Base-by-base conservation (phyloP, 208 protist genomes). In the Leishmania tropica region DNA sequence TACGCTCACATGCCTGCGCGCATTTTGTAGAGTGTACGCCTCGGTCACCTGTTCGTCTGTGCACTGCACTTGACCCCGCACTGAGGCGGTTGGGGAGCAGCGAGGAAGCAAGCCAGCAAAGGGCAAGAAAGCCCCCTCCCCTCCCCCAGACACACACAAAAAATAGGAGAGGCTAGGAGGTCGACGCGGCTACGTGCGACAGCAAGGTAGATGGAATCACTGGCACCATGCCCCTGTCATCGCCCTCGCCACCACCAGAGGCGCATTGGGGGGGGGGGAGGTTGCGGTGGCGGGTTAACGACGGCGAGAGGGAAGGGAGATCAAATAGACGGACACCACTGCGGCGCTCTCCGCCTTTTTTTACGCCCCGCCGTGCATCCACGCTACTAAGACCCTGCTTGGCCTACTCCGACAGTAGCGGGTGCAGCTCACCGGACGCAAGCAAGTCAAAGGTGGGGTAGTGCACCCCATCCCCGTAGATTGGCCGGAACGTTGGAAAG, bases 401-500 rank as follows among this genome's bases (percentile, higher is more conserved):
- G 28, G 28, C 47, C 62, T 56, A 72, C 51, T 11, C 76, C 31
- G 62, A 62, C 76, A 87, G 37, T 1, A 81, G 73, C 71, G 70
- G 56, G 17, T 48, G 40, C 42, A 48, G 76, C 54, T 88, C 80
- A n/a, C 79, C 78, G 2, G 65, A 53, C 19, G 73, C 80, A 35
- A 83, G 58, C 24, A 81, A 51, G 70, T 90, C 85, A 75, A 90
- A 96, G 0, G 85, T 92, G 42, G 80, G 81, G 72, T 91, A 97
- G 72, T 96, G 88, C 62, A 96, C 80, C n/a, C 94, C 94, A 76
- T 97, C 90, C 72, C 83, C 76, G 42, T 68, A 70, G 19, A 80
- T 88, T 0, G 85, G 81, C 1, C 88, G 87, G 1, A 96, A 42
- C 19, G 91, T 92, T 1, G 92, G 91, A 7, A 94, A 77, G 31